Percentiles rank a stretch among this genome's conserved stretches.
Evolutionary conservation across 2,329 filamentous ascomycete genomes (phyloP).

Genomic region (Venturia pyrina): DNA sequence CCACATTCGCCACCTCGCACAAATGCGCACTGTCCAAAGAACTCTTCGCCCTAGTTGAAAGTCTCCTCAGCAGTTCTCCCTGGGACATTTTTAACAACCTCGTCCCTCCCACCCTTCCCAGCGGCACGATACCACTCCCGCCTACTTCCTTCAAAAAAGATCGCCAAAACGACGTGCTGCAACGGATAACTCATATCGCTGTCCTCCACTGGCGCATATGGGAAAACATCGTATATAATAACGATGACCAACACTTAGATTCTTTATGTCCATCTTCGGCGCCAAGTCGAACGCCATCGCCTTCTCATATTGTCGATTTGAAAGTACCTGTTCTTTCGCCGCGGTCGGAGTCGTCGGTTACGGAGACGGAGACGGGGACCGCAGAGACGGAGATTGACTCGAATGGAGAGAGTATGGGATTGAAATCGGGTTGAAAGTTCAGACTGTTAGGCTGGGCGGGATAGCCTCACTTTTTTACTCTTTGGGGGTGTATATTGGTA

Average conservation of each 20-base stretch:
- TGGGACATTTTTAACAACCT: slow-evolving; percentile 35
- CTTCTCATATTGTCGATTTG: background rate
- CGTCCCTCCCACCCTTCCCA: background rate
- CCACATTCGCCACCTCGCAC: slow-evolving; percentile 24
- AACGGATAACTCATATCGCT: slow-evolving; percentile 70
- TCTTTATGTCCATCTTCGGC: background rate
- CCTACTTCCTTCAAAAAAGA: slow-evolving; percentile 14
- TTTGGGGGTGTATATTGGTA: background rate
- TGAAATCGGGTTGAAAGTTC: background rate
- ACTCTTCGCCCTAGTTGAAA: slow-evolving; percentile 20
- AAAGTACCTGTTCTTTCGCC: background rate
- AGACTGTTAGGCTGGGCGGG: background rate
- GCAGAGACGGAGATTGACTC: background rate
- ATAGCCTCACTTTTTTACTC: background rate
- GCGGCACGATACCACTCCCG: background rate
- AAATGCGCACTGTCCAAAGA: slow-evolving; percentile 20
- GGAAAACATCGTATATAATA: slow-evolving; percentile 59
- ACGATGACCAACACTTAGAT: background rate
- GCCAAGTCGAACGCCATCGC: background rate
- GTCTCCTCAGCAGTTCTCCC: slow-evolving; percentile 28
- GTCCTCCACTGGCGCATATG: slow-evolving; percentile 87
- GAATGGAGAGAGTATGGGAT: background rate
- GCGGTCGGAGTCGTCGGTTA: background rate
- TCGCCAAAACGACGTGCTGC: slow-evolving; percentile 56
- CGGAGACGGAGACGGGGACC: background rate